Percentiles rank a stretch among this genome's conserved stretches.
phyloP scores from a whole-genome alignment of 306 rosid genomes.

The Datisca glomerata region DNA sequence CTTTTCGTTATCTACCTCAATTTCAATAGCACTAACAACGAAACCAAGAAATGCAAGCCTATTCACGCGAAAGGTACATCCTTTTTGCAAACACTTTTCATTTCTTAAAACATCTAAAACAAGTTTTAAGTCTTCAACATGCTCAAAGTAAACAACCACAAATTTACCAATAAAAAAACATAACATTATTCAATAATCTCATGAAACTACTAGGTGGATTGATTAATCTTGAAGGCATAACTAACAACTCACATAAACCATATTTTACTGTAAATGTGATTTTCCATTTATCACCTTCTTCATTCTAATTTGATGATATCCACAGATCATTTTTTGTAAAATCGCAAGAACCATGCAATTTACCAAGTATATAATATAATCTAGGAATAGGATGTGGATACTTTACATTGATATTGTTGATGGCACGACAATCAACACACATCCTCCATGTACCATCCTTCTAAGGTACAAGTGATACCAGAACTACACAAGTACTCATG shows the following conservation, averaged over 20 bases:
- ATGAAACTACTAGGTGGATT: background rate
- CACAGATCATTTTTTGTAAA: background rate
- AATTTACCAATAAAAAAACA: background rate
- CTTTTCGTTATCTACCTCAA: background rate
- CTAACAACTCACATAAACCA: background rate
- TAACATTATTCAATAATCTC: slow-evolving; percentile 1
- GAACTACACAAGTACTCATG: background rate
- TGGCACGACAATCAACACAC: background rate
- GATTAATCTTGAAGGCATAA: background rate
- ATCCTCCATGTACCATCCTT: background rate
- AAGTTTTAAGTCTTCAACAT: background rate
- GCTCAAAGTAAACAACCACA: background rate
- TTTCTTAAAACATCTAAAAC: background rate
- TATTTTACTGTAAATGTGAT: background rate
- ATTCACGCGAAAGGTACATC: background rate
- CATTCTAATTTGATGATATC: background rate
- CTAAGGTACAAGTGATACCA: background rate
- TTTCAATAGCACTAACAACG: background rate
- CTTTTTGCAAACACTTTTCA: background rate
- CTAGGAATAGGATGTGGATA: background rate
- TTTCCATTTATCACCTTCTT: slow-evolving; percentile 1
- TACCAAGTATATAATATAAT: background rate
- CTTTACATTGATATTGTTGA: background rate
- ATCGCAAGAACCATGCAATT: background rate
- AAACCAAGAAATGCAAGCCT: background rate